Conservation (phyloP, 176 grass and related monocot genomes). For the Coix lacrymajobi region DNA sequence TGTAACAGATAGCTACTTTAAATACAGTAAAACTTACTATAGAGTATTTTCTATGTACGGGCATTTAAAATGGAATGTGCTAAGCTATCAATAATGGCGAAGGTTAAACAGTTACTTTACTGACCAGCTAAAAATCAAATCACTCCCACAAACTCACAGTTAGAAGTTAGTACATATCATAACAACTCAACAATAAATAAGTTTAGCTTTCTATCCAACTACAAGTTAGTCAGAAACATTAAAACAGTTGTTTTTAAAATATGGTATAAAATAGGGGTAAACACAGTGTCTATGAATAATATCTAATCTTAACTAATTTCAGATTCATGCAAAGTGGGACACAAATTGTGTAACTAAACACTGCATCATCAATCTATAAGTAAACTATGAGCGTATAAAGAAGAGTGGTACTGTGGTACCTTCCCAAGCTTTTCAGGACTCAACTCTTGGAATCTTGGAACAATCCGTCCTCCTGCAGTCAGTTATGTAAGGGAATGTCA, state of each 20-base stretch:
- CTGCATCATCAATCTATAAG: background rate
- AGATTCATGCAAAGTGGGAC: background rate
- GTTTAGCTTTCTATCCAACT: background rate
- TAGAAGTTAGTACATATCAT: background rate
- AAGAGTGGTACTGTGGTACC: constrained; percentile 56
- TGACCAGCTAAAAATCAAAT: background rate
- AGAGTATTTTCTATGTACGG: background rate
- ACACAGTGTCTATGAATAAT: background rate
- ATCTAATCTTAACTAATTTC: background rate
- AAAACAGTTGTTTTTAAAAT: background rate
- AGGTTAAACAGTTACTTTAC: background rate
- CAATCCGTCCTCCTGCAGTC: constrained; percentile 77
- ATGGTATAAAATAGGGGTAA: background rate
- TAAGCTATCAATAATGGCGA: background rate
- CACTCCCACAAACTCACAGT: background rate
- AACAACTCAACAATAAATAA: background rate
- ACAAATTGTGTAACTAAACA: background rate
- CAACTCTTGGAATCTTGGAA: constrained; percentile 95
- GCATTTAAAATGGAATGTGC: background rate
- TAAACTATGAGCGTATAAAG: background rate
- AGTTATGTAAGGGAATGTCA: constrained; percentile 14
- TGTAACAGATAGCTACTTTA: background rate
- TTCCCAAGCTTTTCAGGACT: constrained; percentile 84
- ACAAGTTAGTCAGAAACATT: constrained; percentile 1
- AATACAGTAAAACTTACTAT: background rate